phyloP scores from a whole-genome alignment of 2,329 filamentous ascomycete genomes.

The Fusarium tuaranense region DNA sequence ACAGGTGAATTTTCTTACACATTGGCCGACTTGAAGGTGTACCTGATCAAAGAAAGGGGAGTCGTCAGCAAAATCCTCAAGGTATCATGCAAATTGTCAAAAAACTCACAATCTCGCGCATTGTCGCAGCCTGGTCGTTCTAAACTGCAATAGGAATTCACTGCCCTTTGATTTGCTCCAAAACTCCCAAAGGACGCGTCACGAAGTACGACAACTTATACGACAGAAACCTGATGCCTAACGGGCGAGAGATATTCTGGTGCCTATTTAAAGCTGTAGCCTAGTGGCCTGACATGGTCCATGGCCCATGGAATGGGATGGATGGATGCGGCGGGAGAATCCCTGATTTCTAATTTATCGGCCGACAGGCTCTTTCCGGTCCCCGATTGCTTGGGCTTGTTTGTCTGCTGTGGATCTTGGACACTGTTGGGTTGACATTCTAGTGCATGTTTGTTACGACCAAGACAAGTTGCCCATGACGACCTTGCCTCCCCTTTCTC shows the following conservation, averaged over 20 bases:
- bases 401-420: not conserved
- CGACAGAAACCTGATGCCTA: conserved; percentile 28
- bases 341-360: conserved; percentile 25
- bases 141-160: not conserved
- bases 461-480: not conserved
- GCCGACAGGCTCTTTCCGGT: conserved; percentile 24
- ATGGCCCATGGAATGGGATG: not conserved
- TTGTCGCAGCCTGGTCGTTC: conserved; percentile 56
- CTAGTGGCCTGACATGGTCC: conserved; percentile 26
- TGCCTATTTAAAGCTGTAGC: conserved; percentile 31
- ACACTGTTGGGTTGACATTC: not conserved
- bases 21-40: conserved; percentile 99
- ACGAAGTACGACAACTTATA: conserved; percentile 4
- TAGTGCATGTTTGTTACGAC: not conserved
- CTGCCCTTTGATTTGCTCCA: not conserved
- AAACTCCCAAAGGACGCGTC: not conserved
- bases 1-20: conserved; percentile 71
- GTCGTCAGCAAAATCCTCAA: conserved; percentile 59
- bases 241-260: conserved; percentile 29
- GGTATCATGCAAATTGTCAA: conserved; percentile 5
- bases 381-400: not conserved
- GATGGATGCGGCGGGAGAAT: not conserved
- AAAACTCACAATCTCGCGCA: conserved; percentile 73
- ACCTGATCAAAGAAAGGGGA: conserved; percentile 70
- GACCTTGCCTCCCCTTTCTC: not conserved